phyloP scores from a whole-genome alignment of 1,139 yeast genomes.

The Nakaseomyces glabratus region DNA sequence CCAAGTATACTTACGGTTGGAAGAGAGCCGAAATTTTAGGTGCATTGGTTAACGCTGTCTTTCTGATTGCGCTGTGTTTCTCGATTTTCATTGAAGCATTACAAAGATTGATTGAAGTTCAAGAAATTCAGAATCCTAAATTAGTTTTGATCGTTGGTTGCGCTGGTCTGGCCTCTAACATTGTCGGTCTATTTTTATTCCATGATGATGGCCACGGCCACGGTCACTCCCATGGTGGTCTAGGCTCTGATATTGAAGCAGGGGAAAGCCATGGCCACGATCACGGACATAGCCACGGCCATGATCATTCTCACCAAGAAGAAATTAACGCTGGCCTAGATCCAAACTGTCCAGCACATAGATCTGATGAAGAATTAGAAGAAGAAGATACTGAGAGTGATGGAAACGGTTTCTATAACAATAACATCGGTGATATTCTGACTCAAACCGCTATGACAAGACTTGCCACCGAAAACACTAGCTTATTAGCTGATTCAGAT shows the following conservation, averaged over 20 bases:
- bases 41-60: slow-evolving; percentile 89
- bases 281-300: slow-evolving; percentile 21
- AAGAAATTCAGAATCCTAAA: slow-evolving; percentile 67
- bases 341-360: slow-evolving; percentile 4
- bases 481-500: slow-evolving; percentile 25
- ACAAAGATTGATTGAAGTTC: slow-evolving; percentile 79
- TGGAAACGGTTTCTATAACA: slow-evolving; percentile 10
- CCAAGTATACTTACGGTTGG: slow-evolving; percentile 91
- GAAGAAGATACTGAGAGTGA: slow-evolving; percentile 13
- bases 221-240: slow-evolving; percentile 38
- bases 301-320: slow-evolving; percentile 10
- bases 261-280: slow-evolving; percentile 12
- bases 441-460: slow-evolving; percentile 24
- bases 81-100: slow-evolving; percentile 88
- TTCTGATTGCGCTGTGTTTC: slow-evolving; percentile 82
- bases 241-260: slow-evolving; percentile 23
- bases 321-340: slow-evolving; percentile 4
- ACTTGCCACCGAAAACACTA: slow-evolving; percentile 28
- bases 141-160: slow-evolving; percentile 73
- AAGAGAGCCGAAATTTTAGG: slow-evolving; percentile 93
- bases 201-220: slow-evolving; percentile 84
- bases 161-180: slow-evolving; percentile 74
- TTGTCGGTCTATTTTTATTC: slow-evolving; percentile 76
- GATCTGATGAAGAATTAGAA: slow-evolving; percentile 11
- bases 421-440: slow-evolving; percentile 21